phyloP scores from a whole-genome alignment of 768 basidiomycete species.

The Lactarius psammicola region DNA sequence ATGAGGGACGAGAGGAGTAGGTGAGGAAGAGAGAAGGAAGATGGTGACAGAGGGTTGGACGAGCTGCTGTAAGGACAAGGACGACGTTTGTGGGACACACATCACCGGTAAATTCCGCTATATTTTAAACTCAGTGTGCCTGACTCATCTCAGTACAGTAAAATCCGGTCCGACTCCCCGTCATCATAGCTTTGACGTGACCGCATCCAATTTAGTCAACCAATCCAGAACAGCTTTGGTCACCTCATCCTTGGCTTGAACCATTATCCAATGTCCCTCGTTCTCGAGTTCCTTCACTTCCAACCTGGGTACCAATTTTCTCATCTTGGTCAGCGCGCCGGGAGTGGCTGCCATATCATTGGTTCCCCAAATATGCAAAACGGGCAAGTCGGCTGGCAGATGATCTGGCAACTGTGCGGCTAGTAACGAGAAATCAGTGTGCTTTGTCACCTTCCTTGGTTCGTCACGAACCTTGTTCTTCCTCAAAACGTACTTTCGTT shows the following conservation, averaged over 20 bases:
- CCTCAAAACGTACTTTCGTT: conserved; percentile 55
- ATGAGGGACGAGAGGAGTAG: background rate
- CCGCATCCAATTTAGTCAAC: background rate
- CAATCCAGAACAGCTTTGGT: conserved; percentile 3
- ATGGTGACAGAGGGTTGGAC: conserved; percentile 14
- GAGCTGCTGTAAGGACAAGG: conserved; percentile 1
- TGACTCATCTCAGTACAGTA: background rate
- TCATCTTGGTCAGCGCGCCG: background rate
- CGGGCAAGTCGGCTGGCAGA: conserved; percentile 19
- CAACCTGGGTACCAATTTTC: background rate
- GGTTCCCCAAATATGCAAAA: conserved; percentile 10
- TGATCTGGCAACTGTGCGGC: conserved; percentile 11
- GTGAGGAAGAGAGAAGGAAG: background rate
- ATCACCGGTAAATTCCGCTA: conserved; percentile 3
- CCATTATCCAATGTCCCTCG: conserved; percentile 22
- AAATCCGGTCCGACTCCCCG: no score
- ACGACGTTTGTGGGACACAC: background rate
- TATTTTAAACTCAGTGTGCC: conserved; percentile 17
- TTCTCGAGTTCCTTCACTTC: conserved; percentile 6
- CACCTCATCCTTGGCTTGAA: conserved; percentile 14
- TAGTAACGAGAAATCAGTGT: background rate
- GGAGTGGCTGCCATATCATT: conserved; percentile 44
- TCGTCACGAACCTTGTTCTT: conserved; percentile 47
- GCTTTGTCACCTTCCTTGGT: conserved; percentile 1
- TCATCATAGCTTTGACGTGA: background rate